Base-by-base conservation (phyloP, 495 filamentous ascomycete species). In the Neurospora sp. region DNA sequence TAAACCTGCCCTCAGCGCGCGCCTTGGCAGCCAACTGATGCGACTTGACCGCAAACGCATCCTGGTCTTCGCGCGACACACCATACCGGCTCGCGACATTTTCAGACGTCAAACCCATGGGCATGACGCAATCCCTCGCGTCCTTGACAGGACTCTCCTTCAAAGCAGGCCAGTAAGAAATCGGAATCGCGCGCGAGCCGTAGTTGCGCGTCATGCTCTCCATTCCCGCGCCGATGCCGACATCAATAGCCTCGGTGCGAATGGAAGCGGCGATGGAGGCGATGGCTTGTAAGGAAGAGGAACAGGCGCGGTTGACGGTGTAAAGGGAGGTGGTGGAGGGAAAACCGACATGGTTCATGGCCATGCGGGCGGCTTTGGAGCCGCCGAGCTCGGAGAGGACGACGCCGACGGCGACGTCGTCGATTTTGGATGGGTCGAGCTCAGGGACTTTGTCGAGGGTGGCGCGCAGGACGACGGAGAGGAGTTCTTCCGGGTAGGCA, bases 201-300 rank as follows among this genome's bases (percentile, higher is more conserved):
- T 97, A 97, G 81, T 97, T 97, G 71, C 91, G 82, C 69, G 92
- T 96, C 94, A 97, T 97, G 79, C 89, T 92, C 86, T 97, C 94
- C 91, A 95, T 96, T 21, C 94, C 94, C 28, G 91, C 94, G 42
- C 90, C 94, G 71, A 98, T 88, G 74, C 94, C 94, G n/a, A 92
- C 84, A 76, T 90, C 87, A 72, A 96, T 90, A 73, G 89, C 88
- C 1, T 89, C 93, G 0, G 88, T 85, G 42, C 88, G 86, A 75
- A 97, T 96, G 66, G 90, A 86, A 34, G 91, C 88, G 3, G 91
- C 90, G 1, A 96, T 84, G 39, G 82, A 82, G 5, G 92, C 91
- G 74, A 98, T 91, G 43, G 90, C 88, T 75, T 91, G 89, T 43
- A 97, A 85, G 11, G 91, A 90, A 7, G 90, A 93, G 13, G 90